A percentile compares a stretch with the other conserved stretches of the same genome.
These are phyloP conservation scores for Aspergillus pseudoviridinutans DNA, from an alignment of 2,329 filamentous ascomycete species.

Conservation along the genomic window DNA sequence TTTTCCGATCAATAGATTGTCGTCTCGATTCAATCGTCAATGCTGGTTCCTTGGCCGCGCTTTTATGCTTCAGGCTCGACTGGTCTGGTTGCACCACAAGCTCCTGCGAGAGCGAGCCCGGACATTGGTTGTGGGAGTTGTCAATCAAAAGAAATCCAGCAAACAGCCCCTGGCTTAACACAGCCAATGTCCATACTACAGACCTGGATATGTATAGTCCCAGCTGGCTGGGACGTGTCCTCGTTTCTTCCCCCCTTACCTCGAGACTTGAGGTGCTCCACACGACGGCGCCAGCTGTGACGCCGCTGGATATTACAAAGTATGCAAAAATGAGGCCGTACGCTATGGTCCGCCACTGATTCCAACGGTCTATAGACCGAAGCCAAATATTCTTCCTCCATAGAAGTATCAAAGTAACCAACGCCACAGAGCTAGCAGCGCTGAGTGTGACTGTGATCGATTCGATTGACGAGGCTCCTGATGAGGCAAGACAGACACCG, in stretches of 20 bases:
- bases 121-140: conserved; percentile 16
- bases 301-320: conserved; percentile 22
- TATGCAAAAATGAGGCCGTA: conserved; percentile 21
- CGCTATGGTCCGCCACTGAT: conserved; percentile 14
- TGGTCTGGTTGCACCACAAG: conserved; percentile 17
- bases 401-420: conserved; percentile 17
- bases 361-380: conserved; percentile 7
- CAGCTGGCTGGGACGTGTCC: conserved; percentile 3
- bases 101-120: conserved; percentile 21
- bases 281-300: conserved; percentile 26
- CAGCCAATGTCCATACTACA: conserved; percentile 31
- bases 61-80: conserved; percentile 6
- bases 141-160: conserved; percentile 24
- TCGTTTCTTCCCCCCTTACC: not conserved
- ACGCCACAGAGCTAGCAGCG: conserved; percentile 20
- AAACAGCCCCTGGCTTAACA: conserved; percentile 29
- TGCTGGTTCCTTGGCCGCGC: conserved; percentile 6
- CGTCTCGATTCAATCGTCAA: conserved; percentile 10
- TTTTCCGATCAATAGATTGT: conserved; percentile 9
- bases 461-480: conserved; percentile 15
- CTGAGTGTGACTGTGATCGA: conserved; percentile 23
- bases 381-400: conserved; percentile 16
- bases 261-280: conserved; percentile 15
- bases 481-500: conserved; percentile 24
- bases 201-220: conserved; percentile 33